Conservation (phyloP, 331 rosid species). For the Dryas integrifolia region DNA sequence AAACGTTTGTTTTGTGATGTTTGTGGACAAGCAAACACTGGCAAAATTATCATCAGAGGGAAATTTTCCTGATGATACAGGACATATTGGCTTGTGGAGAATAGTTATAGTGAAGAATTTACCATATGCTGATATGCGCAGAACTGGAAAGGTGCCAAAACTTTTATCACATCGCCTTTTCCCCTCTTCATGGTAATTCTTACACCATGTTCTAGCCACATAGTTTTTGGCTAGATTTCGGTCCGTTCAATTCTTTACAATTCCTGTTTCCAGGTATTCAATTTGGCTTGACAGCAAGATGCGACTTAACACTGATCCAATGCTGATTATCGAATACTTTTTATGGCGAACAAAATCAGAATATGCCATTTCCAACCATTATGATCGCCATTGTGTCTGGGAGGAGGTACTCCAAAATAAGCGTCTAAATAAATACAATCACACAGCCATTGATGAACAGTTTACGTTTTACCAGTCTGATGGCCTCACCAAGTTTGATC, state of each 20-base stretch:
- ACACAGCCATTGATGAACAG: constrained; percentile 79
- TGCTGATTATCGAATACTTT: constrained; percentile 80
- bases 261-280: constrained; percentile 66
- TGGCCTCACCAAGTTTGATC: constrained; percentile 81
- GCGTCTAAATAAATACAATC: constrained; percentile 86
- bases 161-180: constrained; percentile 91
- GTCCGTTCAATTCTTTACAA: not conserved
- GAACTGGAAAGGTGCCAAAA: constrained; percentile 98
- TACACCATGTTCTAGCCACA: constrained; percentile 24
- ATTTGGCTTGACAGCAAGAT: constrained; percentile 98
- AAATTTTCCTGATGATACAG: constrained; percentile 60
- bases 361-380: constrained; percentile 93
- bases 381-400: constrained; percentile 94
- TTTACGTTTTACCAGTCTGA: constrained; percentile 72
- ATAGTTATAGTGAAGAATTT: constrained; percentile 63
- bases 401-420: constrained; percentile 96
- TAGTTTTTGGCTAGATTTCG: constrained; percentile 11
- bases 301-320: constrained; percentile 83
- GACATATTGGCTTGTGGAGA: constrained; percentile 83
- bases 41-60: constrained; percentile 73
- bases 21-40: constrained; percentile 79
- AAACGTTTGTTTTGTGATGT: constrained; percentile 88
- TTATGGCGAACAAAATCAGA: constrained; percentile 85
- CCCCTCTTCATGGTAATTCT: constrained; percentile 75
- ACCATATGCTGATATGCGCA: constrained; percentile 87